Base-by-base conservation (phyloP, 2,329 filamentous ascomycete species). In the Ilyonectria destructans region DNA sequence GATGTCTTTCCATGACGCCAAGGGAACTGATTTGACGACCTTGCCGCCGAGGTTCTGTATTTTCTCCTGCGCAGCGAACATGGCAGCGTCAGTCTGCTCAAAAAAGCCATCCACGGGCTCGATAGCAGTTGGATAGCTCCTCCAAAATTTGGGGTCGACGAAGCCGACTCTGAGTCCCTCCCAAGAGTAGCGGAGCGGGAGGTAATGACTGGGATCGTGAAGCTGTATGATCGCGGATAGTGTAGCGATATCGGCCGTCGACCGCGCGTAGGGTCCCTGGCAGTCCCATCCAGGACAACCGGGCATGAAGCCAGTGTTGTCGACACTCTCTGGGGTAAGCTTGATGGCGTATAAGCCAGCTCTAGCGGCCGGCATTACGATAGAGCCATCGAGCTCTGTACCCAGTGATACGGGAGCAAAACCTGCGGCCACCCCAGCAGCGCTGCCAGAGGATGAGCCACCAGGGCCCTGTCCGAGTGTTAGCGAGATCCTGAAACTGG, bases 381-480 rank as follows among this genome's bases (percentile, higher is more conserved):
- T 59, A 8, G 70, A 71, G 80, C 88, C 87, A 2, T 86, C 87
- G 6, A 87, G 89, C 71, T 89, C 88, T 1, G 87, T 89, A 7
- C 83, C 88, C 1, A 91, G 78, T 2, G 87, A 84, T 71, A 91
- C 89, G 0, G 86, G 84, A 3, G 88, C 85, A 4, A 90, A 81
- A 1, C 81, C 81, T 1, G 86, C 85, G 3, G 83, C 86, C 6
- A 90, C 88, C 12, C 82, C 85, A 8, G 90, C 86, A 7, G 84
- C 84, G 21, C 84, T 86, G 10, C 89, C 89, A 3, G 85, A 88
- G 8, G 86, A 89, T 1, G 87, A 89, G 6, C 88, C 89, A 10
- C 88, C 88, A 0, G 77, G 71, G 23, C 62, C 67, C 69, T 72
- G 10, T 7, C 46, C 12, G 40, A 43, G n/a, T 13, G 37, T 51